Evolutionary conservation across 129 eudicot species (phyloP), one percentile per base, ranked within the genome.

Genomic region (Ambrosia artemisiifolia): DNA sequence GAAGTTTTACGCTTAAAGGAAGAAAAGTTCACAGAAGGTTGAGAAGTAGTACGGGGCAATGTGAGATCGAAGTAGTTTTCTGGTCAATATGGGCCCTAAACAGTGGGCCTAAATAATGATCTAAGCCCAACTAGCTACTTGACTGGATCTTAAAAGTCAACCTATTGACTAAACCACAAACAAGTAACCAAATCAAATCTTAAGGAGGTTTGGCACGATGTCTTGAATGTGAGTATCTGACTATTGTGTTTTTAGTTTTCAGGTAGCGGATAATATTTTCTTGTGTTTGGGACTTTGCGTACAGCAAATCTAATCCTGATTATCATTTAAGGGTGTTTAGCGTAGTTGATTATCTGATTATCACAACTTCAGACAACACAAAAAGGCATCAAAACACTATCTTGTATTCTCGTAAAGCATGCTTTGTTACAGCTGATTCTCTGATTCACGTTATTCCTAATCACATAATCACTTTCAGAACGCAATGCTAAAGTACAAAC

Each of bases 121-220:
- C 7, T 50, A 76, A 76, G 64, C 75, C 75, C 75, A 67, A 17
- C 61, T 42, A 49, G 38, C 16, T 49, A 8, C 4, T 38, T 38
- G 14, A 53, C 47, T 38, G 33, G 79, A 16, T 66, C 80, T 28
- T 44, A 42, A n/a, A 32, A 56, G 60, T 56, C 74, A 67, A 57
- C 33, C 62, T 3, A 32, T 62, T 35, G 48, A 62, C 70, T 9
- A 66, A 75, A 53, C 55, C 33, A 54, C 56, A 53, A 75, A 74
- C 63, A 74, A 50, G 43, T 64, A 38, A 14, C 49, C 34, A 30
- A 35, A 47, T 36, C 54, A 35, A 36, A 49, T 63, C 57, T 33
- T 32, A 49, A 32, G 18, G 3, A 19, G 14, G 11, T 43, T 66
- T 14, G 57, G 18, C 43, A 30, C 6, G 11, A 0, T 11, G 9